phyloP scores from a whole-genome alignment of 208 protist species.

The Leishmania major region DNA sequence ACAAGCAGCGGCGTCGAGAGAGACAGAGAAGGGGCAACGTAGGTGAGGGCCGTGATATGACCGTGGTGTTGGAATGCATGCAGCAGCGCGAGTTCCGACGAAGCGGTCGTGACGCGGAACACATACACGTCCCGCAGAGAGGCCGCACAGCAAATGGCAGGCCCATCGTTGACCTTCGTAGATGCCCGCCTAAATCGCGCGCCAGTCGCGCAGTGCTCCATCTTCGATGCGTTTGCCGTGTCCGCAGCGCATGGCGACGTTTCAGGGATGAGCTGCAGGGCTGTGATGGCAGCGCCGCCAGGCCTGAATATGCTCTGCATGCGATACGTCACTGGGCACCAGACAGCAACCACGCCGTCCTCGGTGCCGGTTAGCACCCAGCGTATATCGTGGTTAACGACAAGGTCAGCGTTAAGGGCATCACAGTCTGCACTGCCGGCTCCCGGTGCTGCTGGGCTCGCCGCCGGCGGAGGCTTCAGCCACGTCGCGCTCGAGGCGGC shows the following conservation, averaged over 20 bases:
- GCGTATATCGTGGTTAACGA: slow-evolving; percentile 10
- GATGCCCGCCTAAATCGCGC: background rate
- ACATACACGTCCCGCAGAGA: slow-evolving; percentile 38
- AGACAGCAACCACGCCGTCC: slow-evolving; percentile 44
- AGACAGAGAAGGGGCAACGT: slow-evolving; percentile 14
- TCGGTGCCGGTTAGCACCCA: slow-evolving; percentile 44
- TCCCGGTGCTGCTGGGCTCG: background rate
- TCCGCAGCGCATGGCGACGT: background rate
- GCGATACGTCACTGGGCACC: slow-evolving; percentile 42
- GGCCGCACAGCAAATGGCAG: slow-evolving; percentile 31
- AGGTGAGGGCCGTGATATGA: slow-evolving; percentile 18
- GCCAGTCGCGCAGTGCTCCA: background rate
- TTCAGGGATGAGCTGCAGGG: slow-evolving; percentile 27
- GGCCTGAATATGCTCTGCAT: slow-evolving; percentile 29
- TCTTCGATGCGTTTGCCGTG: no score
- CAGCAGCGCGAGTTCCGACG: slow-evolving; percentile 30
- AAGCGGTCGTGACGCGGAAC: slow-evolving; percentile 10
- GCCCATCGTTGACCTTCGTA: background rate
- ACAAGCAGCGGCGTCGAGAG: slow-evolving; percentile 30
- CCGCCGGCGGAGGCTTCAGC: background rate
- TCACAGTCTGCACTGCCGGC: background rate
- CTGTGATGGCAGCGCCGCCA: slow-evolving; percentile 28
- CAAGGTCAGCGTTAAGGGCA: background rate
- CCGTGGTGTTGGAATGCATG: slow-evolving; percentile 20
- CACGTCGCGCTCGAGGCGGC: slow-evolving; percentile 4